phyloP scores from a whole-genome alignment of 169 alveolate genomes.

The Eimeria acervulina region DNA sequence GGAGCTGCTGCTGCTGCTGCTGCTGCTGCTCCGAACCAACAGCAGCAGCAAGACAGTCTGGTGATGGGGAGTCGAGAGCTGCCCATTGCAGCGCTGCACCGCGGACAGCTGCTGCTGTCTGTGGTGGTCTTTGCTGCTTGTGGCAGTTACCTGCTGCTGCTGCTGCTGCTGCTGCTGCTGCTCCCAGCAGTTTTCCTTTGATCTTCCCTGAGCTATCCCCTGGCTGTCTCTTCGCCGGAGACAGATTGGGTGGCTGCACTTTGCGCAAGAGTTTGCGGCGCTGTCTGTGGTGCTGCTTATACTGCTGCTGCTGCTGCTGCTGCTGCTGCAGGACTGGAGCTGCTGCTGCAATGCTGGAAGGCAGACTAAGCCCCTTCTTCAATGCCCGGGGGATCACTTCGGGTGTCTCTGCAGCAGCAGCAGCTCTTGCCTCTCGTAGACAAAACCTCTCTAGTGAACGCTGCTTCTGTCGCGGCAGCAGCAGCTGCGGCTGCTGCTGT shows the following conservation, averaged over 20 bases:
- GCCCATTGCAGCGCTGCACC: conserved; percentile 43
- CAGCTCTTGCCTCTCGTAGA: conserved; percentile 15
- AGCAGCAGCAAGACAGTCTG: conserved; percentile 47
- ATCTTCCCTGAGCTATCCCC: conserved; percentile 38
- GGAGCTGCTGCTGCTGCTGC: conserved; percentile 54
- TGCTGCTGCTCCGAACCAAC: conserved; percentile 47
- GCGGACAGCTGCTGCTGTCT: conserved; percentile 1
- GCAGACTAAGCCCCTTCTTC: conserved; percentile 33
- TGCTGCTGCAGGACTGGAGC: conserved; percentile 40
- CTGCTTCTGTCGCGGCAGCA: conserved; percentile 38
- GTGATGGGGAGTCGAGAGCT: background rate
- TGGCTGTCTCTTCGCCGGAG: conserved; percentile 55
- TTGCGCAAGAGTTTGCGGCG: conserved; percentile 54
- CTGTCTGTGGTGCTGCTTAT: conserved; percentile 65
- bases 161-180: conserved; percentile 42
- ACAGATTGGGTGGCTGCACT: conserved; percentile 27
- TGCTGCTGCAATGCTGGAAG: background rate
- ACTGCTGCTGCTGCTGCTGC: conserved; percentile 63
- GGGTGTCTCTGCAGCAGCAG: conserved; percentile 31
- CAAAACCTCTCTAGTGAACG: background rate
- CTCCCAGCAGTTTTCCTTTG: conserved; percentile 26
- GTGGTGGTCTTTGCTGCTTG: conserved; percentile 55
- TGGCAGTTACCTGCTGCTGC: conserved; percentile 54
- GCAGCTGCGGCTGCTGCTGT: conserved; percentile 24
- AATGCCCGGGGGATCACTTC: background rate